phyloP scores from a whole-genome alignment of 495 filamentous ascomycete species.

The Hypomontagnella submonticulosa region DNA sequence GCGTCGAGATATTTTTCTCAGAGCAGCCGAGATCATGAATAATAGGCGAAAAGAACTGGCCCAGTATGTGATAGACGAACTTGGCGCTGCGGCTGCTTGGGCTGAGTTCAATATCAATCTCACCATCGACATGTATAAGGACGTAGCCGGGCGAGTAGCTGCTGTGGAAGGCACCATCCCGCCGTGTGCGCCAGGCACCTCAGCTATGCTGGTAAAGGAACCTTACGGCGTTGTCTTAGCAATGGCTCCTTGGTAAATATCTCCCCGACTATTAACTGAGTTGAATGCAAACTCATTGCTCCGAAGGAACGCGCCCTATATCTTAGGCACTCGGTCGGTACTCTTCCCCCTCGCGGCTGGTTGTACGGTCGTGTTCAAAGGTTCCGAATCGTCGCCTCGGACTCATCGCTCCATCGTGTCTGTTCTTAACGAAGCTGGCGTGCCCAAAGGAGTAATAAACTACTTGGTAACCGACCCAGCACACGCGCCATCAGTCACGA shows the following conservation, averaged over 20 bases:
- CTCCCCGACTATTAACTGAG: neutral
- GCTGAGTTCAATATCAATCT: conserved; percentile 71
- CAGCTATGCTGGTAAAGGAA: conserved; percentile 80
- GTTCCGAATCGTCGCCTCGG: conserved; percentile 79
- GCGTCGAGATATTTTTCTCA: conserved; percentile 77
- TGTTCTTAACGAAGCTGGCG: conserved; percentile 78
- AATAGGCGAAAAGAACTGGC: conserved; percentile 70
- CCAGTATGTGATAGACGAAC: conserved; percentile 74
- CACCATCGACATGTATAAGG: conserved; percentile 69
- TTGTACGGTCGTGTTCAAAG: conserved; percentile 81
- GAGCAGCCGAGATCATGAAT: conserved; percentile 74
- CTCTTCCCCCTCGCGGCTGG: conserved; percentile 83
- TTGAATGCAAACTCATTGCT: conserved; percentile 44
- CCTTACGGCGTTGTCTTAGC: conserved; percentile 83
- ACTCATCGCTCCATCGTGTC: conserved; percentile 78
- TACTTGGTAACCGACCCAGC: conserved; percentile 62
- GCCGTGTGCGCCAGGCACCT: conserved; percentile 59
- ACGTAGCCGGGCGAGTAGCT: conserved; percentile 75
- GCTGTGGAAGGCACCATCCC: conserved; percentile 72
- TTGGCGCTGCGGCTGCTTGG: conserved; percentile 66
- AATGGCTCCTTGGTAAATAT: conserved; percentile 82
- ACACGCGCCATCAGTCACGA: conserved; percentile 65
- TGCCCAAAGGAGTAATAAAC: conserved; percentile 70
- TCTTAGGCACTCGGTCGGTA: conserved; percentile 74
- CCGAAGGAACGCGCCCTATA: conserved; percentile 78